phyloP scores from a whole-genome alignment of 2,329 filamentous ascomycete genomes.

The Alternaria sp. region DNA sequence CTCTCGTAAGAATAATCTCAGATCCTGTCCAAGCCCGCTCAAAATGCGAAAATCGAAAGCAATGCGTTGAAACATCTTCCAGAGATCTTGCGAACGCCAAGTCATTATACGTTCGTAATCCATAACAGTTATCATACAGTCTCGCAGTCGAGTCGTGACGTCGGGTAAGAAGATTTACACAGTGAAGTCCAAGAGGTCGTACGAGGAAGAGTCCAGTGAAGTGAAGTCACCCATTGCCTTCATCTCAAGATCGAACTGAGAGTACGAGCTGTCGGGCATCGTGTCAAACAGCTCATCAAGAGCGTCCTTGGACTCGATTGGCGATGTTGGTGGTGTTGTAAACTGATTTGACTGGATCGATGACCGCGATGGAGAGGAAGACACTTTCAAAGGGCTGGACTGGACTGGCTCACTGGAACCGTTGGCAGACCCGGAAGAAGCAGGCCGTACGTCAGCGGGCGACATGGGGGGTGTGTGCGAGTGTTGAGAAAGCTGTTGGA shows the following conservation, averaged over 20 bases:
- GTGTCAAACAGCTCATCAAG: constrained; percentile 47
- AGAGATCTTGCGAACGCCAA: constrained; percentile 17
- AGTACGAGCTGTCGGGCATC: constrained; percentile 42
- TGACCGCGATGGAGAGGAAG: constrained; percentile 44
- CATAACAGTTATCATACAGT: constrained; percentile 41
- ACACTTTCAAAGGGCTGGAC: constrained; percentile 37
- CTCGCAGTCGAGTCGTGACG: constrained; percentile 12
- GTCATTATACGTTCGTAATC: constrained; percentile 22
- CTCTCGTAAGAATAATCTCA: constrained; percentile 17
- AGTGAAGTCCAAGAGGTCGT: constrained; percentile 48
- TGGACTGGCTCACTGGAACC: constrained; percentile 27
- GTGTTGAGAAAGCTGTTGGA: constrained; percentile 47
- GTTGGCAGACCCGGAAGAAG: constrained; percentile 35
- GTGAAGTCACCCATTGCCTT: constrained; percentile 49
- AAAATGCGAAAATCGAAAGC: constrained; percentile 8
- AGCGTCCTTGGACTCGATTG: constrained; percentile 42
- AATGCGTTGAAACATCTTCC: constrained; percentile 19
- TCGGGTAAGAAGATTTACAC: constrained; percentile 27
- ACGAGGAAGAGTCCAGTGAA: constrained; percentile 38
- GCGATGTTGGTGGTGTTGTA: constrained; percentile 50
- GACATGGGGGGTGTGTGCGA: constrained; percentile 51
- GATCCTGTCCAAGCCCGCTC: constrained; percentile 10
- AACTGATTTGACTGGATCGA: constrained; percentile 49
- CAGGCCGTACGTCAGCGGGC: constrained; percentile 41
- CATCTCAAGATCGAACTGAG: constrained; percentile 51